phyloP scores from a whole-genome alignment of 208 protist genomes.

The Phytomonas francai region DNA sequence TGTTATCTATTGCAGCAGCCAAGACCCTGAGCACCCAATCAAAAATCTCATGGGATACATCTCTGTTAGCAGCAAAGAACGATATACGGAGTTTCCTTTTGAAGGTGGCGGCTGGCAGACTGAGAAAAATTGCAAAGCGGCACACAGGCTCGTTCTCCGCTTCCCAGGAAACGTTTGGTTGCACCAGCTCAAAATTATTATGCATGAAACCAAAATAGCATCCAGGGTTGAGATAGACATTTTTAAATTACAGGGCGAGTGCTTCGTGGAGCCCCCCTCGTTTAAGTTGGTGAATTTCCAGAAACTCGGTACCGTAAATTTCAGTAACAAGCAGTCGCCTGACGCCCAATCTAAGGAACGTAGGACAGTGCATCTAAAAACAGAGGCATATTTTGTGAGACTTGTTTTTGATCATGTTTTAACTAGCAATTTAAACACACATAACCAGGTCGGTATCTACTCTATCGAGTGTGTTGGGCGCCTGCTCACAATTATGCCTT shows the following conservation, averaged over 20 bases:
- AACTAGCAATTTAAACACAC: conserved; percentile 56
- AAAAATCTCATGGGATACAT: conserved; percentile 31
- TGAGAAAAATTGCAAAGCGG: conserved; percentile 46
- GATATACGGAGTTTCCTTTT: conserved; percentile 10
- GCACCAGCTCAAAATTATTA: conserved; percentile 73
- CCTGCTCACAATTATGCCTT: conserved; percentile 13
- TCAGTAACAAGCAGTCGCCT: conserved; percentile 77
- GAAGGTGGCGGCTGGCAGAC: conserved; percentile 67
- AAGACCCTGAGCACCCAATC: conserved; percentile 59
- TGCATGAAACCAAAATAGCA: conserved; percentile 82
- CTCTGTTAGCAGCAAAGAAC: not conserved
- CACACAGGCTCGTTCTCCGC: conserved; percentile 77
- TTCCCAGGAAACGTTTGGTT: conserved; percentile 83
- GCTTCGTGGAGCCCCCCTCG: conserved; percentile 32
- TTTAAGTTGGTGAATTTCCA: conserved; percentile 60
- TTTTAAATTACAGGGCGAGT: conserved; percentile 32
- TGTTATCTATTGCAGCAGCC: conserved; percentile 73
- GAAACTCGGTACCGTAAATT: conserved; percentile 74
- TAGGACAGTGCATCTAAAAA: conserved; percentile 85
- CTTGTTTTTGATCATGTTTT: conserved; percentile 73
- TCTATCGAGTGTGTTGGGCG: conserved; percentile 70
- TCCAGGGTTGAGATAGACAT: conserved; percentile 81
- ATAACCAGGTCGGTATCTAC: conserved; percentile 79
- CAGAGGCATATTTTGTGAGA: conserved; percentile 81
- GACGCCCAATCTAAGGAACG: conserved; percentile 76